Base-by-base conservation (phyloP, 1,284 basidiomycete genomes). In the Ganoderma resinaceum region DNA sequence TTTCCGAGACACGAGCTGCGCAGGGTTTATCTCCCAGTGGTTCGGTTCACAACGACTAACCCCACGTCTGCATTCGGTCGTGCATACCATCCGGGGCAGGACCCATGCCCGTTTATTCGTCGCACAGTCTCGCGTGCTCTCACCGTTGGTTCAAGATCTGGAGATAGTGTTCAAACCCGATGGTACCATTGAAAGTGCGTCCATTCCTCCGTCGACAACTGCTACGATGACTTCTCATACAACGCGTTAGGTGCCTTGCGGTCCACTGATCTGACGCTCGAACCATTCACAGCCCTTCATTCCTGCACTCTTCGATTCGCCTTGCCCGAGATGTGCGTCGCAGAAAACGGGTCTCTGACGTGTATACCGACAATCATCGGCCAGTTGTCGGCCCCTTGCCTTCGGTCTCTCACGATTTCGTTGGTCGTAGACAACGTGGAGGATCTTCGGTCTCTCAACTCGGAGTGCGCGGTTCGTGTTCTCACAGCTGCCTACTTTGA, bases 281-380 rank as follows among this genome's bases (percentile, higher is more conserved):
- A 40, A 3, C 11, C 61, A 16, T 75, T 72, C 60, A 29, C 46
- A 1, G 64, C 52, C 7, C 65, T 78, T 2, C 72, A 68, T n/a
- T 40, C 65, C 12, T 75, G 74, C 58, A 62, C 42, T 6, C 49
- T 78, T 6, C 64, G 65, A 1, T 73, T 78, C 62, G 67, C 69
- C 20, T 66, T 75, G 59, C 69, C 66, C 31, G 77, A 76, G 67
- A 78, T 78, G 77, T 76, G 72, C 63, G 75, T 76, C 26, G 57
- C 69, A 3, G 66, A 70, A 23, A 77, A 77, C 70, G 46, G 37
- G 18, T 74, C 75, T 0, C 65, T 78, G 16, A 38, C 65, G 1
- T 75, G 73, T 70, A 75, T 77, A 37, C 61, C 69, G 18, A 37
- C 43, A 1, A 62, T 76, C 29, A 35, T 77, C 49, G 52, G 62